Conservation (phyloP, 1,284 basidiomycete species). For the Athelia psychrophila region DNA sequence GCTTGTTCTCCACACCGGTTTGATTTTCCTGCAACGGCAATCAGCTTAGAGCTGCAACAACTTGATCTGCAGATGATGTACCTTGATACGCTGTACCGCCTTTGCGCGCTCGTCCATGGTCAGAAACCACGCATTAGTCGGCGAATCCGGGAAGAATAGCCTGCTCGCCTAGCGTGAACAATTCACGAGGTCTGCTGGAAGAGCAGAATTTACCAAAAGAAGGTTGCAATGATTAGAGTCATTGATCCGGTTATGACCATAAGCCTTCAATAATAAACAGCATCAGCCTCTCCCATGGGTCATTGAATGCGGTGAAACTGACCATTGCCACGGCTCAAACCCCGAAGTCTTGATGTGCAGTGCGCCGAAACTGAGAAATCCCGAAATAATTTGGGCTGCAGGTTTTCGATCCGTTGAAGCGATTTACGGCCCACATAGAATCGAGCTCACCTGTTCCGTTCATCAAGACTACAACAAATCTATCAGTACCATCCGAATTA, state of each 20-base stretch:
- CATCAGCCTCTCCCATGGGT: too few species aligned
- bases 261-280: constrained; percentile 37
- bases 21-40: constrained; percentile 49
- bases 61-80: constrained; percentile 9
- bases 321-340: constrained; percentile 58
- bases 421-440: constrained; percentile 23
- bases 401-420: constrained; percentile 57
- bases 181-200: neutral
- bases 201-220: constrained; percentile 44
- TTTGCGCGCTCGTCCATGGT: constrained; percentile 62
- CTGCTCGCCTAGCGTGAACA: constrained; percentile 23
- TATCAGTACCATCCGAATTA: constrained; percentile 16
- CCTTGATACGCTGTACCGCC: constrained; percentile 64
- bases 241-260: constrained; percentile 60
- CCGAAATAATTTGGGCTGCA: constrained; percentile 63
- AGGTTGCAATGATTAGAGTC: constrained; percentile 55
- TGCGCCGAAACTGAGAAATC: constrained; percentile 53
- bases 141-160: constrained; percentile 77
- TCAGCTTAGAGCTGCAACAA: neutral
- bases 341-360: constrained; percentile 39
- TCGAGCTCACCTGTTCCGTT: constrained; percentile 42
- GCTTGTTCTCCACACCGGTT: constrained; percentile 74
- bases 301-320: constrained; percentile 11
- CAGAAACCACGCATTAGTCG: constrained; percentile 68
- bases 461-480: constrained; percentile 44